A percentile compares a stretch with the other conserved stretches of the same genome.
These are phyloP conservation scores for Eustoma russellianum DNA, from an alignment of 257 asterid species.

Conservation along the genomic window DNA sequence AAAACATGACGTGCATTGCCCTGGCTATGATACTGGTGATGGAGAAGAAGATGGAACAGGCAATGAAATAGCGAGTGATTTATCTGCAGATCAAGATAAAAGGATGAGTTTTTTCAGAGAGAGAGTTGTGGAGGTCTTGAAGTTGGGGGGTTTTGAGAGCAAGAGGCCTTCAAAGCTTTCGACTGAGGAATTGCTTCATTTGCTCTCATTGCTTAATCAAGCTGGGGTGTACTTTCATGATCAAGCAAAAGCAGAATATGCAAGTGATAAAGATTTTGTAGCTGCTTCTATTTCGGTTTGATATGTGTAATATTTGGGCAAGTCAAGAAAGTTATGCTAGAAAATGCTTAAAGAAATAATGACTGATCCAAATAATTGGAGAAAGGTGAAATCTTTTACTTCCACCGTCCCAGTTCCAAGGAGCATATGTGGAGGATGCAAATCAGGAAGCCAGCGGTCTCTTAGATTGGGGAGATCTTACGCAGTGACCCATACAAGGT, in stretches of 20 bases:
- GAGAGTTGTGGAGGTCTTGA: conserved; percentile 34
- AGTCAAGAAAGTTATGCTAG: no score
- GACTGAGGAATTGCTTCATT: conserved; percentile 41
- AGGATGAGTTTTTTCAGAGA: conserved; percentile 34
- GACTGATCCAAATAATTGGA: no score
- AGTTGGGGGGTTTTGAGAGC: conserved; percentile 44
- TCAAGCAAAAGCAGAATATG: conserved; percentile 22
- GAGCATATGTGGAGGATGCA: no score
- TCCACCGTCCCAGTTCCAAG: no score
- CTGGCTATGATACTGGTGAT: conserved; percentile 8
- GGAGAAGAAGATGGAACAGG: conserved; percentile 20
- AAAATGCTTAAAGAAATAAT: no score
- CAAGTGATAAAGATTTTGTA: conserved; percentile 14
- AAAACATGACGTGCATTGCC: conserved; percentile 6
- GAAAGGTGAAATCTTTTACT: no score
- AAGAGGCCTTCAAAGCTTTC: conserved; percentile 85
- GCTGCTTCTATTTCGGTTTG: neutral
- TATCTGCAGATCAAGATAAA: conserved; percentile 5
- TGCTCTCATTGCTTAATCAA: conserved; percentile 52
- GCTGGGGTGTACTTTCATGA: conserved; percentile 59
- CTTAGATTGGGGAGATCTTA: no score
- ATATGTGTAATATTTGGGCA: no score
- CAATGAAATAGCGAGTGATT: conserved; percentile 11
- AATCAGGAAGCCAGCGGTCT: no score
- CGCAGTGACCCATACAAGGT: no score